Percentiles rank a stretch among this genome's conserved stretches.
Evolutionary conservation across 192 early-diverging fungal species (phyloP).

Genomic region (Dimargaris verticillata): DNA sequence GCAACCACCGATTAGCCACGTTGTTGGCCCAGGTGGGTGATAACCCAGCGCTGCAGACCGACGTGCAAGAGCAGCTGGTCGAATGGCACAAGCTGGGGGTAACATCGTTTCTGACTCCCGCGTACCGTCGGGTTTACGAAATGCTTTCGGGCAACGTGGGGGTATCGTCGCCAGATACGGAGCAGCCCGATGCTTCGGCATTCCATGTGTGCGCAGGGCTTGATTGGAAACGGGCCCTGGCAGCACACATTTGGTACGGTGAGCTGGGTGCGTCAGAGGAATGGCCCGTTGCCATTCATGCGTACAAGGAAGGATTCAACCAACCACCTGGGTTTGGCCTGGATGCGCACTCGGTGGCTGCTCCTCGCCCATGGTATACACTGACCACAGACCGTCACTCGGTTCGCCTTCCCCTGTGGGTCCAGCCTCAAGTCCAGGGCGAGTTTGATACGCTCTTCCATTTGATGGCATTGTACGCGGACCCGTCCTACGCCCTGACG

Average conservation of each 20-base stretch:
- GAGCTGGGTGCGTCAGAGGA: slow-evolving; percentile 25
- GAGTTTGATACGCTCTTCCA: slow-evolving; percentile 54
- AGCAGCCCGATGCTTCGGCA: neutral
- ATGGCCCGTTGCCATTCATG: too few relatives aligned
- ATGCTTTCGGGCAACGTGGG: slow-evolving; percentile 33
- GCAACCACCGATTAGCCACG: slow-evolving; percentile 58
- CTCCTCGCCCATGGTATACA: slow-evolving; percentile 10
- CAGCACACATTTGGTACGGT: slow-evolving; percentile 42
- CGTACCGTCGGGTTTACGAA: slow-evolving; percentile 37
- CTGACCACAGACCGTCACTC: slow-evolving; percentile 4
- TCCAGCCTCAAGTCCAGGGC: too few relatives aligned
- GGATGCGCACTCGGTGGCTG: slow-evolving; percentile 16
- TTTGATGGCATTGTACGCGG: slow-evolving; percentile 44
- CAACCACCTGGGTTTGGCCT: too few relatives aligned
- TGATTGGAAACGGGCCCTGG: slow-evolving; percentile 50
- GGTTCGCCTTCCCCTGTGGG: too few relatives aligned
- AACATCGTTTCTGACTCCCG: slow-evolving; percentile 10
- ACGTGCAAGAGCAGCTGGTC: slow-evolving; percentile 24
- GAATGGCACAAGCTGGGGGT: slow-evolving; percentile 16
- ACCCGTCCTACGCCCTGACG: slow-evolving; percentile 34
- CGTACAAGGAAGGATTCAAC: too few relatives aligned
- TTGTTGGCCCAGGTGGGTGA: slow-evolving; percentile 58
- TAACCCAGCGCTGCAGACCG: slow-evolving; percentile 23
- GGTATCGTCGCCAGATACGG: slow-evolving; percentile 14
- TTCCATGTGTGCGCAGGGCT: slow-evolving; percentile 25